These are phyloP conservation scores for Stemphylium beticola DNA, from an alignment of 2,329 filamentous ascomycete species.

Conservation along the genomic window DNA sequence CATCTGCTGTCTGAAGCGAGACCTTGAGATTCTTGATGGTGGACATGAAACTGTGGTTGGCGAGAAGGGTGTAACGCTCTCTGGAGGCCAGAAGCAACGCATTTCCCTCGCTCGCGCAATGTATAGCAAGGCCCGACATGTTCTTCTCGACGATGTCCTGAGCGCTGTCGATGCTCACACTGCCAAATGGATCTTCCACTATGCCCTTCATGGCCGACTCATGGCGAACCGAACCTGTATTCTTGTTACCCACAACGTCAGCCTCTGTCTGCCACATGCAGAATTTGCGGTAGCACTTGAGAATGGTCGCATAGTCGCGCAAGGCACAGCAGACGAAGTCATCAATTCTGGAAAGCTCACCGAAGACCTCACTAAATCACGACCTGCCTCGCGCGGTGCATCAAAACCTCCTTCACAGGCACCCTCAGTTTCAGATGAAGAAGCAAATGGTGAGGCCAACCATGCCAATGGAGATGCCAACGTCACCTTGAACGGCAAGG, in stretches of 20 bases:
- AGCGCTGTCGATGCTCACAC: constrained; percentile 98
- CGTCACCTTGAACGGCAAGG: constrained; percentile 52
- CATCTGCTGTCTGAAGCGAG: constrained; percentile 88
- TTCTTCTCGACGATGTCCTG: constrained; percentile 92
- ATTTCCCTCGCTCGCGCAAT: constrained; percentile 95
- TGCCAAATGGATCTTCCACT: constrained; percentile 95
- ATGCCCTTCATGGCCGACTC: constrained; percentile 86
- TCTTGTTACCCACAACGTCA: constrained; percentile 91
- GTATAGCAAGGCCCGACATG: constrained; percentile 91
- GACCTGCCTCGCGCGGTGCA: constrained; percentile 69
- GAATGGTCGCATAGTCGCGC: constrained; percentile 78
- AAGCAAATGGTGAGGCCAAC: constrained; percentile 38
- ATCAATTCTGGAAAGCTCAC: constrained; percentile 88
- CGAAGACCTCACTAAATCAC: constrained; percentile 81
- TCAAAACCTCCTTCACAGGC: constrained; percentile 80
- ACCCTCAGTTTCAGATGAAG: constrained; percentile 73
- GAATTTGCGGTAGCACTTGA: constrained; percentile 84
- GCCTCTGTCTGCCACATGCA: constrained; percentile 81
- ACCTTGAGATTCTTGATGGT: constrained; percentile 88
- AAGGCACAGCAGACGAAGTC: constrained; percentile 79
- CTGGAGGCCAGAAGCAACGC: constrained; percentile 95
- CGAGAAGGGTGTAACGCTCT: constrained; percentile 96
- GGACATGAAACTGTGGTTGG: constrained; percentile 94
- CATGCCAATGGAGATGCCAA: constrained; percentile 59
- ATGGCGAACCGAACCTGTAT: constrained; percentile 92